Evolutionary conservation across 2,329 filamentous ascomycete genomes (phyloP), one percentile per base, ranked within the genome.

Genomic region (Rutstroemia sp.): DNA sequence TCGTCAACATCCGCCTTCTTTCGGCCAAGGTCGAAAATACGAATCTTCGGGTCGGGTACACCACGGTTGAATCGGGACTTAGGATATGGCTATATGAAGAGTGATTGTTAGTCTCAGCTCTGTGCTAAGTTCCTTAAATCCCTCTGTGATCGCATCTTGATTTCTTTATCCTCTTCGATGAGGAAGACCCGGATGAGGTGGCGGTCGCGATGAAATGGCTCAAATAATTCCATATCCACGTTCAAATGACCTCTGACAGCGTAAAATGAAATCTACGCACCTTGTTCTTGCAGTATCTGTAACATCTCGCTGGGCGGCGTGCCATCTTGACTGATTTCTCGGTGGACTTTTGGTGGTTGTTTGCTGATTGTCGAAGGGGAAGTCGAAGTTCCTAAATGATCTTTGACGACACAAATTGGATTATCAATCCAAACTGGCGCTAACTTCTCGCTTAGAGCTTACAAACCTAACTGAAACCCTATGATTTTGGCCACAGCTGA

Each of bases 231-330:
- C 44, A 57, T 25, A 45, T 56, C 46, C 40, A 56, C 27, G 17
- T 46, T 49, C 42, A 51, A 46, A 38, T 39, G 45, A 47, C 36
- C 57, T 36, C 51, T 49, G 47, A 39, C 38, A 34, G n/a, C 45
- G 44, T 12, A 30, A 45, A 48, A 21, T 19, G 19, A 51, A 38
- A 54, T 48, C 44, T 53, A 78, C 87, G 79, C 76, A 95, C 91
- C 91, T 96, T 96, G 88, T 97, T 99, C 90, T 99, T 99, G 92
- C 94, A 99, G 89, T 99, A 99, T 75, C 94, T 88, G 86, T 96
- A 99, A 83, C 94, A 99, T 83, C 94, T 89, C 75, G 94, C 94
- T 75, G 94, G 94, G 88, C 94, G 91, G 80, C 94, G 91, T 75
- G 94, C 94, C 94, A 99, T 99, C 83, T 87, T 92, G 87, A 86